These are phyloP conservation scores for Starmerella kuoi DNA, from an alignment of 805 yeast species.

Conservation along the genomic window DNA sequence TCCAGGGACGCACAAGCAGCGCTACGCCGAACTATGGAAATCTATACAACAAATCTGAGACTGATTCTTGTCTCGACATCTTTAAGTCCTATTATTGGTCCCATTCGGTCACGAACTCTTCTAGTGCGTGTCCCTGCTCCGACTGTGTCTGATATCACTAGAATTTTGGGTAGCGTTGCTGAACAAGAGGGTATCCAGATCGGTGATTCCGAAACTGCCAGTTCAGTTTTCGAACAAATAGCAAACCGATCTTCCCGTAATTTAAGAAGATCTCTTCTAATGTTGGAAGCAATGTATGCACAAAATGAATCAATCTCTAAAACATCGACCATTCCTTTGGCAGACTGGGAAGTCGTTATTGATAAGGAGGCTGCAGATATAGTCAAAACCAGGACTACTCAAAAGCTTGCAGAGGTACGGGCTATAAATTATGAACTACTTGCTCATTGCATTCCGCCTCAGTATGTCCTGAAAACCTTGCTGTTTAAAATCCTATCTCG, in stretches of 20 bases:
- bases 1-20: constrained; percentile 91
- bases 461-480: constrained; percentile 56
- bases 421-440: constrained; percentile 70
- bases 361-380: constrained; percentile 50
- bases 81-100: constrained; percentile 82
- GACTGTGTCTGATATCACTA: constrained; percentile 40
- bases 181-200: constrained; percentile 41
- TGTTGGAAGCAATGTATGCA: constrained; percentile 61
- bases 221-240: constrained; percentile 38
- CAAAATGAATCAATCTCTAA: constrained; percentile 25
- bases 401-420: constrained; percentile 36
- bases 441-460: constrained; percentile 89
- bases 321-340: constrained; percentile 44
- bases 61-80: constrained; percentile 76
- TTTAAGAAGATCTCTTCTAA: constrained; percentile 61
- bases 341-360: constrained; percentile 89
- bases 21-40: constrained; percentile 67
- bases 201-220: constrained; percentile 29
- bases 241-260: constrained; percentile 53
- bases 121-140: constrained; percentile 86
- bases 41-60: constrained; percentile 62
- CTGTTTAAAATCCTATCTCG: constrained; percentile 28
- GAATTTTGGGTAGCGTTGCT: constrained; percentile 45
- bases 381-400: constrained; percentile 49
- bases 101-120: constrained; percentile 86